Evolutionary conservation across 73 alveolate genomes (phyloP), one percentile per base, ranked within the genome.

Genomic region (Effrenium voratum): DNA sequence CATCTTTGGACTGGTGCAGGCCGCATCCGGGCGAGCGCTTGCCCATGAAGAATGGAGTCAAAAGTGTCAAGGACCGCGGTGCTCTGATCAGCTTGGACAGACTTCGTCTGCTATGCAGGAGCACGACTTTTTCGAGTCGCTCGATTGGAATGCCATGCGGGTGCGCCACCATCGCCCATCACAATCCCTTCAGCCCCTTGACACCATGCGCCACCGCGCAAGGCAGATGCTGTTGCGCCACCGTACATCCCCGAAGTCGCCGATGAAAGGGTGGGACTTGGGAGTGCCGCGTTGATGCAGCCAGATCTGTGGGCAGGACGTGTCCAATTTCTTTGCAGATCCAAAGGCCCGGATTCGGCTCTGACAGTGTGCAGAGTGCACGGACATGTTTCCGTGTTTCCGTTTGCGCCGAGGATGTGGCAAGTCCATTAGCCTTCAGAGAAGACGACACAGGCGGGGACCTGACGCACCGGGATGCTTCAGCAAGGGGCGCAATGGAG

Each of bases 281-380:
- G 28, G 72, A 57, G 28, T 22, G 72, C n/a, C n/a, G n/a, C n/a
- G n/a, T n/a, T n/a, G n/a, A n/a, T n/a, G n/a, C n/a, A 22, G 22
- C 12, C 12, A 55, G 68, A 15, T 22, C 12, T 22, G 12, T 55
- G 68, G 90, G 15, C 34, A 87, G 95, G 95, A 87, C 49, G 41
- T 87, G 49, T 87, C 95, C 55, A 87, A 87, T 84, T 87, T 87
- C 95, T 63, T 87, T 50, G 95, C 95, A 2, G 95, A 87, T 63
- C 95, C 95, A 30, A 60, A 87, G 95, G 95, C 45, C n/a, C 8
- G 34, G 41, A 32, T 19, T 68, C 41, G 44, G n/a, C n/a, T n/a
- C n/a, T n/a, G n/a, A n/a, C n/a, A n/a, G n/a, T n/a, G n/a, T n/a
- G n/a, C n/a, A n/a, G n/a, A n/a, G n/a, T n/a, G n/a, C n/a, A n/a